Conservation (phyloP, 2,329 filamentous ascomycete species). For the Pseudocercospora crystallina region DNA sequence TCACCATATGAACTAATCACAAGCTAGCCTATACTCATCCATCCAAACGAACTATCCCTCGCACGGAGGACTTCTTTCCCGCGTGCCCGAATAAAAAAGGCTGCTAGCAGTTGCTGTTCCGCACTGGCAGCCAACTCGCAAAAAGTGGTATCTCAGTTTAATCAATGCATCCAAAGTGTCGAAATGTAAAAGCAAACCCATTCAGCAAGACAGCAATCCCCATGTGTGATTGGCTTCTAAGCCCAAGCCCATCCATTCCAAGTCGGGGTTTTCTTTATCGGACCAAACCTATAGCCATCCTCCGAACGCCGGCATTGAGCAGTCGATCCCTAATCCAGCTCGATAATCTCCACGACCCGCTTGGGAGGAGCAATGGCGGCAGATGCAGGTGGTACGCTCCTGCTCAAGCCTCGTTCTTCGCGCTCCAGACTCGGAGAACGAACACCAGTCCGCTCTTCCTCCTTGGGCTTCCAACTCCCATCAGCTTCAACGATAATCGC, state of each 20-base stretch:
- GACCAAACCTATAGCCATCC: too few relatives aligned
- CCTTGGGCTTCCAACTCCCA: conserved; percentile 59
- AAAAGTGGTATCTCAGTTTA: background rate
- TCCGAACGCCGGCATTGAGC: too few relatives aligned
- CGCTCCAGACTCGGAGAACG: conserved; percentile 29
- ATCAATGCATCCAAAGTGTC: background rate
- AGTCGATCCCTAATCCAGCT: conserved; percentile 23
- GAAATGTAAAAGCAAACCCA: too few relatives aligned
- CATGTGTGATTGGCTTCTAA: too few relatives aligned
- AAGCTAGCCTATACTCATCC: too few relatives aligned
- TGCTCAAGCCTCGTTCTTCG: conserved; percentile 18
- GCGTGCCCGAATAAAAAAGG: background rate
- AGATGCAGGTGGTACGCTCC: conserved; percentile 5
- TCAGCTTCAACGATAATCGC: conserved; percentile 64
- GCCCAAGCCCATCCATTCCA: too few relatives aligned
- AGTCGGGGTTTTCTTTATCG: too few relatives aligned
- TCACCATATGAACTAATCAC: too few relatives aligned
- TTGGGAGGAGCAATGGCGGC: conserved; percentile 4
- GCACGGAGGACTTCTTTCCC: too few relatives aligned
- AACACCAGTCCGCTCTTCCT: conserved; percentile 29
- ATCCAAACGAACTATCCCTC: too few relatives aligned
- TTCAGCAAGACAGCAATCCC: too few relatives aligned
- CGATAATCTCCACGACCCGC: conserved; percentile 23
- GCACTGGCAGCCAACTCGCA: conserved; percentile 12
- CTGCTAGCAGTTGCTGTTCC: conserved; percentile 8